phyloP scores from a whole-genome alignment of 2,329 filamentous ascomycete species.

The Claviceps sp. region DNA sequence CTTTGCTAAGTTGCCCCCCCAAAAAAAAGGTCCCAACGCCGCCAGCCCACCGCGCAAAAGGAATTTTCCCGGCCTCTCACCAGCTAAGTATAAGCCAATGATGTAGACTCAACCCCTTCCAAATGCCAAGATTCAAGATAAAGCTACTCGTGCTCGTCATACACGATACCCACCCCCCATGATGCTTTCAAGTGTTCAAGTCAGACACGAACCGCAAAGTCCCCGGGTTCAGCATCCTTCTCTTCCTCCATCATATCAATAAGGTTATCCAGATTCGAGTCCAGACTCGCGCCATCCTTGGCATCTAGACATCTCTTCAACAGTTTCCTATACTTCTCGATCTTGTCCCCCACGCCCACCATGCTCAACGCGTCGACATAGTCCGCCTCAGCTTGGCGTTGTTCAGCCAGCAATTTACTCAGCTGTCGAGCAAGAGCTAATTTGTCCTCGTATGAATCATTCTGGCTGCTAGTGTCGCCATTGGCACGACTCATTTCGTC shows the following conservation, averaged over 20 bases:
- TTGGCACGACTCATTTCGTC: conserved; percentile 36
- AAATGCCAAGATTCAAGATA: neutral
- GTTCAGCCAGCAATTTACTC: conserved; percentile 41
- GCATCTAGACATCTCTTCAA: conserved; percentile 56
- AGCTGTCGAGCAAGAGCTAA: conserved; percentile 46
- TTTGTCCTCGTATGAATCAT: conserved; percentile 40
- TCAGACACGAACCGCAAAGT: conserved; percentile 15
- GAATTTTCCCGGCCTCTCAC: neutral
- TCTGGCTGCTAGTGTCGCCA: conserved; percentile 26
- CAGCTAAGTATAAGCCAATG: conserved; percentile 1
- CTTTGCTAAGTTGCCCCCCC: neutral
- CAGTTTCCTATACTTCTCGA: conserved; percentile 58
- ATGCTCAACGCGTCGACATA: conserved; percentile 56
- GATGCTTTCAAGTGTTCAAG: conserved; percentile 15
- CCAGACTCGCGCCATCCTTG: conserved; percentile 53
- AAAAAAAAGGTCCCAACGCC: neutral
- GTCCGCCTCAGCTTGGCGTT: conserved; percentile 48
- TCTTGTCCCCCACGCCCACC: conserved; percentile 59
- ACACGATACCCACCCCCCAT: neutral
- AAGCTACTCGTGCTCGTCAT: neutral
- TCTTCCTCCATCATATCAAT: conserved; percentile 53
- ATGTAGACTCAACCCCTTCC: neutral
- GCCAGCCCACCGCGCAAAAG: neutral
- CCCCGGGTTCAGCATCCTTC: conserved; percentile 21
- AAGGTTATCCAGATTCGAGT: conserved; percentile 47